phyloP scores from a whole-genome alignment of 2,329 filamentous ascomycete species.

The Trichoderma lentiforme region DNA sequence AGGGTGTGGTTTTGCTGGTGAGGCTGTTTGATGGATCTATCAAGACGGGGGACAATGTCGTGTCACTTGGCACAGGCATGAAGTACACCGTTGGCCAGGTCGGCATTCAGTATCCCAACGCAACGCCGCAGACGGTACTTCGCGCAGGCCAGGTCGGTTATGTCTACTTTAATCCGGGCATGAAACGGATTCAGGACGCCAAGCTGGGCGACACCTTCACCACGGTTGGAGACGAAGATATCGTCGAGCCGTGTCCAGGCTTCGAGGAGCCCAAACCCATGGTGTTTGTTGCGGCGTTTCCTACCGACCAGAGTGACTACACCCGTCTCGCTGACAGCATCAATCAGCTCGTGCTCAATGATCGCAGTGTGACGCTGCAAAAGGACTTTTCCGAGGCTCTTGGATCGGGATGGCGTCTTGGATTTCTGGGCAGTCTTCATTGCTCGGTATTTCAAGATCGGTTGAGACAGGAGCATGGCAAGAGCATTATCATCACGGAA shows the following conservation, averaged over 20 bases:
- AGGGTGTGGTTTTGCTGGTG: slow-evolving; percentile 87
- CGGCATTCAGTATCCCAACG: slow-evolving; percentile 90
- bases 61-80: slow-evolving; percentile 81
- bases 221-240: slow-evolving; percentile 68
- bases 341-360: slow-evolving; percentile 87
- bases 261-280: slow-evolving; percentile 98
- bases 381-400: slow-evolving; percentile 94
- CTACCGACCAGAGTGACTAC: slow-evolving; percentile 86
- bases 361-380: slow-evolving; percentile 87
- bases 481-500: slow-evolving; percentile 93
- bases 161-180: slow-evolving; percentile 94
- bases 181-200: slow-evolving; percentile 94
- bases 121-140: slow-evolving; percentile 74
- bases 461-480: slow-evolving; percentile 87
- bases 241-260: slow-evolving; percentile 78
- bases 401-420: slow-evolving; percentile 88
- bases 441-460: slow-evolving; percentile 99
- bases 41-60: slow-evolving; percentile 76
- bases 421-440: slow-evolving; percentile 93
- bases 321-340: slow-evolving; percentile 89
- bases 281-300: slow-evolving; percentile 97
- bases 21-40: slow-evolving; percentile 86
- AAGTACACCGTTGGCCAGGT: slow-evolving; percentile 96
- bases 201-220: slow-evolving; percentile 97
- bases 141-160: slow-evolving; percentile 95